phyloP scores from a whole-genome alignment of 352 stramenopile genomes.

The Blastocystis hominis region DNA sequence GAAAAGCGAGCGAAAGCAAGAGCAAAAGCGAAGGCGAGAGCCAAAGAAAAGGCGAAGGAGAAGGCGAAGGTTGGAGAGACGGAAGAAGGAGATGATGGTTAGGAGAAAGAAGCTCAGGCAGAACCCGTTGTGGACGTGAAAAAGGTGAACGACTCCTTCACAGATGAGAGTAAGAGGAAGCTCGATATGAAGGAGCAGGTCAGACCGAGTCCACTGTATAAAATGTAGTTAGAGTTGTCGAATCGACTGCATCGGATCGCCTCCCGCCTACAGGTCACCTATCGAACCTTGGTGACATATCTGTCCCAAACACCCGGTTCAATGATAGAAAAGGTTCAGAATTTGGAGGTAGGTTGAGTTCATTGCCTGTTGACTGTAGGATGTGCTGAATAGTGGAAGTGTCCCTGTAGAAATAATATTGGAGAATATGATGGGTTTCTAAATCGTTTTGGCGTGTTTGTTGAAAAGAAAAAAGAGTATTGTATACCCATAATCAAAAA shows the following conservation, averaged over 20 bases:
- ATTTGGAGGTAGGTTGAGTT: background rate
- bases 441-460: background rate
- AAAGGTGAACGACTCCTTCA: conserved; percentile 29
- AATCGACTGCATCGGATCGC: conserved; percentile 34
- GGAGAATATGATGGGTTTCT: conserved; percentile 48
- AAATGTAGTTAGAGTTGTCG: conserved; percentile 26
- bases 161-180: background rate
- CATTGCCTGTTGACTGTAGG: background rate
- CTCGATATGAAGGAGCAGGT: conserved; percentile 26
- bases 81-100: background rate
- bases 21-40: background rate
- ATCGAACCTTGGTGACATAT: conserved; percentile 30
- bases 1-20: background rate
- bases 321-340: conserved; percentile 1
- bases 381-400: background rate
- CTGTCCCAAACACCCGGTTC: conserved; percentile 1
- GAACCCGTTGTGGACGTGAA: background rate
- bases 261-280: conserved; percentile 35
- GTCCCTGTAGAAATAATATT: conserved; percentile 11
- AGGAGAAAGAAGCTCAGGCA: background rate
- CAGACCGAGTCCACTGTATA: too few relatives aligned
- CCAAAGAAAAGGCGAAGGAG: background rate
- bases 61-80: background rate
- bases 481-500: conserved; percentile 44
- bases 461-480: background rate